These are phyloP conservation scores for Ilyonectria sp. DNA, from an alignment of 2,329 filamentous ascomycete genomes.

Conservation along the genomic window DNA sequence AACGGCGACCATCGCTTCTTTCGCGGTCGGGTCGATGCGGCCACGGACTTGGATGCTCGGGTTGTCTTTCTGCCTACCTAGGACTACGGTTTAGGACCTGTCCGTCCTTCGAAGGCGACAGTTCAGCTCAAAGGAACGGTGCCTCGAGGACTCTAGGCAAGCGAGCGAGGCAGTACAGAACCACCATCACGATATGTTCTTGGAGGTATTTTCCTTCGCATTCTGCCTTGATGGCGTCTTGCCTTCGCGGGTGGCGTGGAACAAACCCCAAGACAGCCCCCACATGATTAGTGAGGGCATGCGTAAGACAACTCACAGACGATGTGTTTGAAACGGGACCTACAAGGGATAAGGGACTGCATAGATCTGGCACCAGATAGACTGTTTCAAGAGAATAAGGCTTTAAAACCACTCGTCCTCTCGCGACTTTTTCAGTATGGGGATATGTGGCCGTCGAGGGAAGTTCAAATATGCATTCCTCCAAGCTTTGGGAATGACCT, in stretches of 20 bases:
- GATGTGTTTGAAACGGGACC: slow-evolving; percentile 20
- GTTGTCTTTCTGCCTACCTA: slow-evolving; percentile 8
- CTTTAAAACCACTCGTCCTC: neutral
- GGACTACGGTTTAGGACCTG: slow-evolving; percentile 31
- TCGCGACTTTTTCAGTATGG: neutral
- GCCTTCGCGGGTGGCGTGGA: too few species aligned
- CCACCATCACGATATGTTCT: neutral
- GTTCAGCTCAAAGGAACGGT: neutral
- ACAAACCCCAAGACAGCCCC: neutral
- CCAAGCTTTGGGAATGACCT: slow-evolving; percentile 41
- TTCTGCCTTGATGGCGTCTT: neutral
- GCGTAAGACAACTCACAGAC: slow-evolving; percentile 13
- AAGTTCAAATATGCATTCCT: slow-evolving; percentile 37
- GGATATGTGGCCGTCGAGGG: neutral
- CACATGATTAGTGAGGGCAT: neutral
- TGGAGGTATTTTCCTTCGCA: neutral
- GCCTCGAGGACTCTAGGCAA: neutral
- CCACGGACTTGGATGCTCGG: slow-evolving; percentile 1
- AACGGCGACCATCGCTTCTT: neutral
- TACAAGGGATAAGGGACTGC: slow-evolving; percentile 10
- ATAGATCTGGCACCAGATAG: neutral
- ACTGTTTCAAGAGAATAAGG: slow-evolving; percentile 21
- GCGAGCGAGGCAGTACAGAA: neutral
- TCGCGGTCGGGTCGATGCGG: neutral
- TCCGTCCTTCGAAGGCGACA: neutral